Evolutionary conservation across 2,329 filamentous ascomycete species (phyloP).

Genomic region (Alternaria burnsii): DNA sequence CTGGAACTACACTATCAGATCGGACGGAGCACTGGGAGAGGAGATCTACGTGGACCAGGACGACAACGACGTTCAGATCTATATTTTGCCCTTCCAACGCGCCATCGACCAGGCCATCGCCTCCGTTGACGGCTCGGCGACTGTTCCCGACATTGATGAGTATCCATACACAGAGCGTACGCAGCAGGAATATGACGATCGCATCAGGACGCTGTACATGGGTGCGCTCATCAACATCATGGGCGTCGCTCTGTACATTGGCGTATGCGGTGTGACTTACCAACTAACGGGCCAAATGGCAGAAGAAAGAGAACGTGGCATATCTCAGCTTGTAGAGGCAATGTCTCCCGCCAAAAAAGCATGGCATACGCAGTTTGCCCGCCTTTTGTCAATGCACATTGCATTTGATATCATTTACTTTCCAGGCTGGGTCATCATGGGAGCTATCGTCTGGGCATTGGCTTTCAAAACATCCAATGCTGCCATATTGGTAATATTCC

Average conservation of each 20-base stretch:
- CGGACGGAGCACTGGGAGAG: slow-evolving; percentile 74
- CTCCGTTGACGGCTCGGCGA: slow-evolving; percentile 56
- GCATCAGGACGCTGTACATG: slow-evolving; percentile 76
- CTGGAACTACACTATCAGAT: slow-evolving; percentile 89
- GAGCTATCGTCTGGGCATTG: slow-evolving; percentile 69
- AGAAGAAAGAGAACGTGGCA: slow-evolving; percentile 83
- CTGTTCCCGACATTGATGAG: slow-evolving; percentile 61
- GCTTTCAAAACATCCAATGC: slow-evolving; percentile 60
- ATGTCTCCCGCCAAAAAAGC: slow-evolving; percentile 82
- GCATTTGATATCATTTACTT: slow-evolving; percentile 82
- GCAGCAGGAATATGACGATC: slow-evolving; percentile 69
- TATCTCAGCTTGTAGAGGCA: slow-evolving; percentile 87
- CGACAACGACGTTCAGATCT: slow-evolving; percentile 79
- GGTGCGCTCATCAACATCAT: slow-evolving; percentile 76
- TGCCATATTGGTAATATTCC: slow-evolving; percentile 64
- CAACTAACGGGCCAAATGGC: slow-evolving; percentile 88
- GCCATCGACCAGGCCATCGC: slow-evolving; percentile 80
- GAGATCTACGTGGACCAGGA: slow-evolving; percentile 70
- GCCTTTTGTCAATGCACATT: slow-evolving; percentile 81
- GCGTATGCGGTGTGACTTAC: slow-evolving; percentile 82
- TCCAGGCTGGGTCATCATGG: slow-evolving; percentile 83
- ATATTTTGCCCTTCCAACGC: slow-evolving; percentile 79
- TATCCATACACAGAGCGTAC: slow-evolving; percentile 80
- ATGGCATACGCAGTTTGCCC: slow-evolving; percentile 80
- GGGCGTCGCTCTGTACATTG: slow-evolving; percentile 80